A percentile compares a stretch with the other conserved stretches of the same genome.
Conservation (phyloP, 2,329 filamentous ascomycete species). For the Cyclaneusma minus region DNA sequence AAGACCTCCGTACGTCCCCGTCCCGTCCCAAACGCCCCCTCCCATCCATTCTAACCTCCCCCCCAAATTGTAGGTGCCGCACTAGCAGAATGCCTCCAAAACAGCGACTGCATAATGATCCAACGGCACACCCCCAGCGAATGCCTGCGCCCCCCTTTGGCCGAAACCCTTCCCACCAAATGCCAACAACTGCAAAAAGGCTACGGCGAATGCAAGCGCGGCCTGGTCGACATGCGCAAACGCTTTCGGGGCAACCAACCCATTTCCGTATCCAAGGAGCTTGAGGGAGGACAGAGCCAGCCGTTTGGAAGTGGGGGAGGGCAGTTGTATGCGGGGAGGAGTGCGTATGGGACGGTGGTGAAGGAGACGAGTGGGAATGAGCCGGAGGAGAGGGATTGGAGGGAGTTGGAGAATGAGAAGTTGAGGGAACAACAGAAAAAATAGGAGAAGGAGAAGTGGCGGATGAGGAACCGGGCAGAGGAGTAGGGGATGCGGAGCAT, state of each 20-base stretch:
- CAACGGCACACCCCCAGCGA: conserved; percentile 75
- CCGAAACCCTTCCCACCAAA: conserved; percentile 66
- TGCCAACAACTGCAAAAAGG: conserved; percentile 90
- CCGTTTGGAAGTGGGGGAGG: conserved; percentile 28
- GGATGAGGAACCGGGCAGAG: no score
- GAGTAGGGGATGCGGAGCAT: no score
- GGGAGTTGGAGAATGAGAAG: conserved; percentile 48
- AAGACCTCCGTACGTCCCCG: conserved; percentile 69
- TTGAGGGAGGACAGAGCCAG: conserved; percentile 35
- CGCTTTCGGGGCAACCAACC: conserved; percentile 91
- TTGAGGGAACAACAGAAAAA: conserved; percentile 26
- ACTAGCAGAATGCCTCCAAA: conserved; percentile 84
- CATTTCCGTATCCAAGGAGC: conserved; percentile 46
- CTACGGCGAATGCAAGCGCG: conserved; percentile 88
- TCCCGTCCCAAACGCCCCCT: conserved; percentile 4
- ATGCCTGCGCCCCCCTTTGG: conserved; percentile 71
- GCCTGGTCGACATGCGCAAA: conserved; percentile 97
- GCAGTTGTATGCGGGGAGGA: conserved; percentile 67
- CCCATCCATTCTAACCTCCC: conserved; percentile 3
- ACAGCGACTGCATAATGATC: conserved; percentile 92
- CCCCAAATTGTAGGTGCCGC: conserved; percentile 52
- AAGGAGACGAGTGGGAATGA: conserved; percentile 55
- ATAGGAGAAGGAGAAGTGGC: conserved; percentile 1
- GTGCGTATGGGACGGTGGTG: conserved; percentile 49
- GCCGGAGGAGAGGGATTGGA: conserved; percentile 42